Conservation (phyloP, 2,329 filamentous ascomycete species). For the Aureobasidium sp. region DNA sequence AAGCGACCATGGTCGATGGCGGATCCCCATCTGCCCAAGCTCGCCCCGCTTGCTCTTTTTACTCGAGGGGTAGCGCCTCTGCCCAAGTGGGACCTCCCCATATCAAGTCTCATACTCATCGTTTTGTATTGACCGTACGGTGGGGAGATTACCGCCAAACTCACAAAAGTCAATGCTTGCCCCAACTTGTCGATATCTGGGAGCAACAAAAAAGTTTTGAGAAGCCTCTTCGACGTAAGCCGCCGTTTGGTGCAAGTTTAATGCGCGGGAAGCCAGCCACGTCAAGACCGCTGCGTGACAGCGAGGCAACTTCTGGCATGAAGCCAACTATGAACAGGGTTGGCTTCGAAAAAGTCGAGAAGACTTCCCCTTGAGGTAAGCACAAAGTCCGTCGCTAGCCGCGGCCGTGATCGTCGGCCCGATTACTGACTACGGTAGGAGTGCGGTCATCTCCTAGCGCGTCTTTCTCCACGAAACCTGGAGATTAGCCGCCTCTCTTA, state of each 20-base stretch:
- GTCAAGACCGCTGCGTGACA: not conserved
- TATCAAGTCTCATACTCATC: not conserved
- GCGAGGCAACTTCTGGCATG: not conserved
- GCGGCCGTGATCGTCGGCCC: conserved; percentile 3
- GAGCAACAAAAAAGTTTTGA: not conserved
- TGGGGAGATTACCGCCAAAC: not conserved
- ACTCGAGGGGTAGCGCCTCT: conserved; percentile 13
- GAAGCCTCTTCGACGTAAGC: not conserved
- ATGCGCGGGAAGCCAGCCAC: not conserved
- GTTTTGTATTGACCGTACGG: conserved; percentile 4
- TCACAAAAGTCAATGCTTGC: not conserved
- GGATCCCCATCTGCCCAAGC: not conserved
- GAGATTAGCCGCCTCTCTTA: conserved; percentile 6
- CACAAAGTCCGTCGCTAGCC: not conserved
- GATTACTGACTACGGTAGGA: not conserved
- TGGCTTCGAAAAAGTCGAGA: conserved; percentile 10
- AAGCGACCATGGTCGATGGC: conserved; percentile 1
- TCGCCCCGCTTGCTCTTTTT: conserved; percentile 1
- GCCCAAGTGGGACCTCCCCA: conserved; percentile 2
- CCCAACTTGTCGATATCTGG: not conserved
- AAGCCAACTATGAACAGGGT: not conserved
- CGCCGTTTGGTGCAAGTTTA: not conserved
- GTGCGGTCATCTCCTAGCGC: conserved; percentile 9
- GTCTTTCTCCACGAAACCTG: conserved; percentile 1
- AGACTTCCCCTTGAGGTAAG: conserved; percentile 4